Percentiles rank a stretch among this genome's conserved stretches.
These are phyloP conservation scores for Podaxis sp. DNA, from an alignment of 768 basidiomycete genomes.

Conservation along the genomic window DNA sequence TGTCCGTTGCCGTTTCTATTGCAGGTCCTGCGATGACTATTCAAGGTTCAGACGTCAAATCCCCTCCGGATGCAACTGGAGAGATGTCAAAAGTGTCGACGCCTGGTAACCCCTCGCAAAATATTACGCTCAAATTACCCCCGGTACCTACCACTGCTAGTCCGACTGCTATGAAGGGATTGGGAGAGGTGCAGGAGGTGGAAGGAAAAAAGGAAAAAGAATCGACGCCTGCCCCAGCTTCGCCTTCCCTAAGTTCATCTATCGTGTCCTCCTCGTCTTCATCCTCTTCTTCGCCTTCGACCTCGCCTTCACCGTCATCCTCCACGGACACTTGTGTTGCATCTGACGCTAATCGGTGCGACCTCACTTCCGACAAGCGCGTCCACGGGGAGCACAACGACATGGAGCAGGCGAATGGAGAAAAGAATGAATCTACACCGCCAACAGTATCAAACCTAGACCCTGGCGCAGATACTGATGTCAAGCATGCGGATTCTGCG, in stretches of 20 bases:
- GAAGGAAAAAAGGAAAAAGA: neutral
- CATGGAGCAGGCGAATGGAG: neutral
- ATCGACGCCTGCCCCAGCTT: neutral
- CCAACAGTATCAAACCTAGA: neutral
- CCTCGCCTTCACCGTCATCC: constrained; percentile 11
- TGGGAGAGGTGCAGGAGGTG: neutral
- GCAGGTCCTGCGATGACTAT: neutral
- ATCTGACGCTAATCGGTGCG: neutral
- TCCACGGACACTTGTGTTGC: constrained; percentile 6
- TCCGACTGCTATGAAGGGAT: neutral
- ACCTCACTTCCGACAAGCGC: neutral
- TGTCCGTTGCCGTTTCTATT: neutral
- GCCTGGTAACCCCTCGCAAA: neutral
- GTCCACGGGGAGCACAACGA: neutral
- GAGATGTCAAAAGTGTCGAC: neutral
- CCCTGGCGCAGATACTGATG: neutral
- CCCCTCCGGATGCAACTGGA: neutral
- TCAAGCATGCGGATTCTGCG: neutral
- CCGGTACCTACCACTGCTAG: neutral
- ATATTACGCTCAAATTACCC: neutral
- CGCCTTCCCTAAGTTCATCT: constrained; percentile 6
- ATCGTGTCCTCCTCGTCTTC: constrained; percentile 10
- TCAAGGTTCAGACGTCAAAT: neutral
- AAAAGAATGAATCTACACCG: neutral
- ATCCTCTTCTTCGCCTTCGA: constrained; percentile 13